Evolutionary conservation across 2,329 filamentous ascomycete species (phyloP), one percentile per base, ranked within the genome.

Genomic region (Boeremia exigua): DNA sequence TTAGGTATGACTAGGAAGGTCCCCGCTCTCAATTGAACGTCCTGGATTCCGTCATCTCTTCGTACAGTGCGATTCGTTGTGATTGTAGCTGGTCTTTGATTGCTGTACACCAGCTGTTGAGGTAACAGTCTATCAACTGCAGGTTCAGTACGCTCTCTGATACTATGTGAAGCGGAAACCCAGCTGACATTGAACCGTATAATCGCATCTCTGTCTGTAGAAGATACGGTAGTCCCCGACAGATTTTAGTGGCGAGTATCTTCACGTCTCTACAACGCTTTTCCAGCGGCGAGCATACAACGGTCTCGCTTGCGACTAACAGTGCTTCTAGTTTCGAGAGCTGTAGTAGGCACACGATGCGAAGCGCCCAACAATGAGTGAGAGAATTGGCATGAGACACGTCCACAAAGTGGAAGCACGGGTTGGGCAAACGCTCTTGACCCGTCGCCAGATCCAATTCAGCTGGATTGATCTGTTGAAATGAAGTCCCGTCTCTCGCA

Each of bases 141-240:
- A 49, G 12, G 4, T 12, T 40, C 28, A 39, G 34, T n/a, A 49
- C 12, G 29, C 46, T 55, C 28, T 49, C 46, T n/a, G 29, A 55
- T 12, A 49, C 46, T 15, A 49, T 32, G 6, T 54, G 33, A 15
- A 54, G 29, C 10, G 51, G 38, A 6, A 39, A 54, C 2, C 17
- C 38, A 27, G 39, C 45, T 45, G 45, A 54, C 44, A 48, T 44
- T 11, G 51, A 54, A 23, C 51, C 45, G 15, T 55, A 55, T 3
- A 45, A 15, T 33, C 40, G 33, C 52, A 55, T 49, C 19, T 49
- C 28, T 17, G 40, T 40, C 25, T 54, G 37, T 17, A 54, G 11
- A 11, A 54, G 34, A 28, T 36, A 49, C 1, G 52, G 40, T 15
- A 49, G n/a, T 9, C 33, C 46, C 25, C 17, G 39, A 23, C 45